A percentile compares a stretch with the other conserved stretches of the same genome.
Evolutionary conservation across 2,329 filamentous ascomycete genomes (phyloP).

Genomic region (Aspergillus neotritici): DNA sequence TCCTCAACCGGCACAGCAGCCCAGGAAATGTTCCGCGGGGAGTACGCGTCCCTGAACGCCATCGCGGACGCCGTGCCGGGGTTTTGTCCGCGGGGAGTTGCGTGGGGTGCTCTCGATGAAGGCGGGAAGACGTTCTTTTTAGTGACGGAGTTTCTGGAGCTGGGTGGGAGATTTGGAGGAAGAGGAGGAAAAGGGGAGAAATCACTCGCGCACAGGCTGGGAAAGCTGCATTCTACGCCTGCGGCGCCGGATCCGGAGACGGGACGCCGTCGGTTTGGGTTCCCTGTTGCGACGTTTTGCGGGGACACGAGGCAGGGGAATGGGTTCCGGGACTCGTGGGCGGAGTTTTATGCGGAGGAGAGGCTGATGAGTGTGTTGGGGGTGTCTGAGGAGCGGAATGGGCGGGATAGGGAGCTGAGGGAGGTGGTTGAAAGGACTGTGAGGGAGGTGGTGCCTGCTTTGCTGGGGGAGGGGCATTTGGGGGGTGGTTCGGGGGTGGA

Average conservation of each 20-base stretch:
- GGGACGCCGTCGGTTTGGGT: constrained; percentile 62
- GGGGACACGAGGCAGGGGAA: constrained; percentile 81
- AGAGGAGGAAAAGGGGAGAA: constrained; percentile 45
- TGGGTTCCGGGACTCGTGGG: constrained; percentile 65
- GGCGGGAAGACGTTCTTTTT: constrained; percentile 46
- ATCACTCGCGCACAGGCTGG: constrained; percentile 66
- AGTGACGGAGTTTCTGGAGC: constrained; percentile 74
- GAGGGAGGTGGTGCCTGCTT: constrained; percentile 61
- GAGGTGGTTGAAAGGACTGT: constrained; percentile 61
- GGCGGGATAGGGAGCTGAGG: constrained; percentile 57
- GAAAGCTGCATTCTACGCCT: constrained; percentile 68
- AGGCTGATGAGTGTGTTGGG: constrained; percentile 62
- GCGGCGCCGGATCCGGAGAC: constrained; percentile 48
- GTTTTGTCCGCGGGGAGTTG: constrained; percentile 70
- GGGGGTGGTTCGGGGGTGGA: constrained; percentile 53
- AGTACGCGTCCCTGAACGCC: constrained; percentile 77
- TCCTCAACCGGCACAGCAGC: constrained; percentile 29
- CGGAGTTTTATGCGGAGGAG: constrained; percentile 76
- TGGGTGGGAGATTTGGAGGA: constrained; percentile 35
- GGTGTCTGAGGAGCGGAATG: constrained; percentile 56
- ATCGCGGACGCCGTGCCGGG: constrained; percentile 66
- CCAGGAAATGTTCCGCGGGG: constrained; percentile 52
- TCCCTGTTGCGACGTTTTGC: constrained; percentile 79
- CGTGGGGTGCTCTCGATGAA: constrained; percentile 57
- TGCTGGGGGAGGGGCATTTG: constrained; percentile 66